Evolutionary conservation across 2,329 filamentous ascomycete species (phyloP).

Genomic region (Grosmannia serpens): DNA sequence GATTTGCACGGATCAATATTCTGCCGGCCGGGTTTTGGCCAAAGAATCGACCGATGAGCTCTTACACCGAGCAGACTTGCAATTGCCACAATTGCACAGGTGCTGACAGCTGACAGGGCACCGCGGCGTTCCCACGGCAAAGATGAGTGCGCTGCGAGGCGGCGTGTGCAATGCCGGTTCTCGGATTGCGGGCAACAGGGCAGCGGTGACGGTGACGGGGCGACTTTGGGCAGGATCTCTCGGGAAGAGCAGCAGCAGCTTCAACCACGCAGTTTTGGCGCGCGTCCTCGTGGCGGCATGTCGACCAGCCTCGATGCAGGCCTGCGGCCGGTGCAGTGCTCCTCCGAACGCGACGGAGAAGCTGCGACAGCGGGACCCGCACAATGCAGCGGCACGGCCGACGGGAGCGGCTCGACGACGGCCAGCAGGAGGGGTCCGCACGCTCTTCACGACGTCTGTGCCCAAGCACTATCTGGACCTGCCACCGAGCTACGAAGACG

Average conservation of each 20-base stretch:
- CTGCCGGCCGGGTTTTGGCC: not conserved
- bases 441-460: slow-evolving; percentile 20
- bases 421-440: slow-evolving; percentile 10
- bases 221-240: not conserved
- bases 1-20: not conserved
- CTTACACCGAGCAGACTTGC: not conserved
- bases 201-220: not conserved
- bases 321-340: not conserved
- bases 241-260: too few relatives aligned
- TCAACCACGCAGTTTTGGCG: not conserved
- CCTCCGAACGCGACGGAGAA: not conserved
- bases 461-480: slow-evolving; percentile 45
- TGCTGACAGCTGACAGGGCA: not conserved
- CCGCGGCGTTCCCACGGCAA: not conserved
- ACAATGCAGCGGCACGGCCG: not conserved
- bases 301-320: not conserved
- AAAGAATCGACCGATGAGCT: not conserved
- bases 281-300: not conserved
- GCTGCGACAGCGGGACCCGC: not conserved
- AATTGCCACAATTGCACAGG: not conserved
- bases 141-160: slow-evolving; percentile 4
- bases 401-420: not conserved
- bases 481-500: slow-evolving; percentile 45
- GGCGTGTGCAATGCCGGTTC: not conserved
- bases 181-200: not conserved